phyloP scores from a whole-genome alignment of 2,329 filamentous ascomycete genomes.

The Elsinoe australis region DNA sequence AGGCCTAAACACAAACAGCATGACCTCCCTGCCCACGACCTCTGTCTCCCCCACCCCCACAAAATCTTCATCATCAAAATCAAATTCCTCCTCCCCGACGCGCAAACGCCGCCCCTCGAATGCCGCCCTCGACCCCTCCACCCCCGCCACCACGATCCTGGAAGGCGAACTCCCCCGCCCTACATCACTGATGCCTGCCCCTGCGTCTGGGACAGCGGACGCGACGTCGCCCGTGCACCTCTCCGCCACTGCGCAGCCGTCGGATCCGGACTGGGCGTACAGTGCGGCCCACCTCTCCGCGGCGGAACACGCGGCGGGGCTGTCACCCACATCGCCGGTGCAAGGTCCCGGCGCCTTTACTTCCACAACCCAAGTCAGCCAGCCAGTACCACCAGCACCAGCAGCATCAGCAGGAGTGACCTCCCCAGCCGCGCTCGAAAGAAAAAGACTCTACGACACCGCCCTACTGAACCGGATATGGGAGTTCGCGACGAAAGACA shows the following conservation, averaged over 20 bases:
- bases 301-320: too few species aligned
- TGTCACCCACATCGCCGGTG: too few species aligned
- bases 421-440: constrained; percentile 64
- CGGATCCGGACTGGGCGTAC: constrained; percentile 38
- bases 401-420: too few species aligned
- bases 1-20: constrained; percentile 42
- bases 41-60: constrained; percentile 33
- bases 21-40: constrained; percentile 53
- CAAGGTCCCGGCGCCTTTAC: too few species aligned
- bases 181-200: constrained; percentile 25
- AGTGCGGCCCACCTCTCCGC: constrained; percentile 34
- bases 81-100: constrained; percentile 18
- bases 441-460: constrained; percentile 67
- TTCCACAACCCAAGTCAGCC: too few species aligned
- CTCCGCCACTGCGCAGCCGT: constrained; percentile 29
- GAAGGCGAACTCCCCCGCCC: constrained; percentile 27
- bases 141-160: constrained; percentile 26
- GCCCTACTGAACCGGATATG: constrained; percentile 89
- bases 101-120: constrained; percentile 44
- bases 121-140: constrained; percentile 35
- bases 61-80: constrained; percentile 34
- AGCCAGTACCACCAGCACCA: too few species aligned
- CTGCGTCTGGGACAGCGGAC: constrained; percentile 26
- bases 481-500: constrained; percentile 81
- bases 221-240: constrained; percentile 22